Percentiles rank a stretch among this genome's conserved stretches.
These are phyloP conservation scores for Raddia distichophylla DNA, from an alignment of 176 grass and related monocot genomes.

Conservation along the genomic window DNA sequence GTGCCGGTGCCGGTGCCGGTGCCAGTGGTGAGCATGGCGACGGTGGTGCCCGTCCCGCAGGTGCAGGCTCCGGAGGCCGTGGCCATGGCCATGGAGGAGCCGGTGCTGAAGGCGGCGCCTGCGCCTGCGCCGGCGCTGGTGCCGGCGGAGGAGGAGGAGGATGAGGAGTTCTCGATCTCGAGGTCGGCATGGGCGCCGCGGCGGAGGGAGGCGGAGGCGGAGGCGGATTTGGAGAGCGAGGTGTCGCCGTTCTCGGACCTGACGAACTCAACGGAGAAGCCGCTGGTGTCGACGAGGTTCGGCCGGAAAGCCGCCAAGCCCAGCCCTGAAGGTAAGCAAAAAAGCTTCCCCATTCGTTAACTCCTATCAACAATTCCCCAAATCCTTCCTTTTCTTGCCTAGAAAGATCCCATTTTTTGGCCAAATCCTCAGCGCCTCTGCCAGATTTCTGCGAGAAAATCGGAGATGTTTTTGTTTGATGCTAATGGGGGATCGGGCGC, in stretches of 20 bases:
- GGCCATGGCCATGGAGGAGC: neutral
- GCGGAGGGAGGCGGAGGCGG: conserved; percentile 18
- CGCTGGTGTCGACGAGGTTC: conserved; percentile 63
- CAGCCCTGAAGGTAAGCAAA: conserved; percentile 73
- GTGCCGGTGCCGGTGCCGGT: conserved; percentile 8
- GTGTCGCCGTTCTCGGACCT: conserved; percentile 36
- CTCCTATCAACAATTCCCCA: neutral
- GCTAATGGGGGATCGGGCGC: neutral
- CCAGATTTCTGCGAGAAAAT: neutral
- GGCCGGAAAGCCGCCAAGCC: conserved; percentile 57
- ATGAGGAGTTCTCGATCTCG: conserved; percentile 58
- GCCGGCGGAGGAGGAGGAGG: conserved; percentile 12
- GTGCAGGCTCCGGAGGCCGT: neutral
- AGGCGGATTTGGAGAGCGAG: conserved; percentile 16
- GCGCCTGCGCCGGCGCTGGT: neutral
- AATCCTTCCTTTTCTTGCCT: neutral
- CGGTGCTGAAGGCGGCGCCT: neutral
- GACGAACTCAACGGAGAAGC: conserved; percentile 65
- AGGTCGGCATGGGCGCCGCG: conserved; percentile 61
- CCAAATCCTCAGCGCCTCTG: neutral
- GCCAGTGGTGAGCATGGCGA: neutral
- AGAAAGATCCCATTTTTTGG: neutral
- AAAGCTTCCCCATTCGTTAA: neutral
- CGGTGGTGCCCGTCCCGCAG: neutral
- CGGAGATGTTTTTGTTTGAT: neutral